Base-by-base conservation (phyloP, 768 basidiomycete species). In the Cantharellus cinnabarinus region DNA sequence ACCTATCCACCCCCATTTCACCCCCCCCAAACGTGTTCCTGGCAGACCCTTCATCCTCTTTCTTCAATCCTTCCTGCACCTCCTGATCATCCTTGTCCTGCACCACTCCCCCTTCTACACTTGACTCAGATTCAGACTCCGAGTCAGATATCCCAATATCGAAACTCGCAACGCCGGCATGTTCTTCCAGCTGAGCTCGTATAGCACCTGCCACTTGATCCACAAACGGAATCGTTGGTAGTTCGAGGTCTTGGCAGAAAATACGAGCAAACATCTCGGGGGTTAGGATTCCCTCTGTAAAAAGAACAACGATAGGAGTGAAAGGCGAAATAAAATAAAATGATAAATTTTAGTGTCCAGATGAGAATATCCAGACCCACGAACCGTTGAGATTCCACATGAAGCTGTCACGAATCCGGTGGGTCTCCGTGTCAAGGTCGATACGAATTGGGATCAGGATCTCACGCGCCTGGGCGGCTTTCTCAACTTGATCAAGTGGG, bases 381-480 rank as follows among this genome's bases (percentile, higher is more conserved):
- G 55, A 58, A 73, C 73, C 94, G 67, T 89, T 80, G 52, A 91
- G 70, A 66, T 98, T 95, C 95, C 95, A 99, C 5, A 89, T 79
- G 69, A 99, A 98, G 66, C 84, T 85, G 67, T 99, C 95, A 48
- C 93, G 83, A 68, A 99, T 80, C 65, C 93, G 76, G 66, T 88
- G 87, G 0, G 85, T 85, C 5, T 89, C 88, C 5, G 85, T 89
- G 67, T 97, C 93, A 65, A 99, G 81, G 65, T 98, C 93, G 57
- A 99, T 86, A 52, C 89, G 87, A 60, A 99, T 89, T 2, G 95
- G 95, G 7, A 98, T 80, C 41, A 94, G 79, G 3, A 76, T 67
- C 2, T 76, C 74, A 0, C 72, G 68, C 61, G 71, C 70, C 52
- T 73, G 67, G 2, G 87, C 85, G 65, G 86, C 80, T 15, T 68